These are phyloP conservation scores for Periconia sp. DNA, from an alignment of 2,329 filamentous ascomycete genomes.

Conservation along the genomic window DNA sequence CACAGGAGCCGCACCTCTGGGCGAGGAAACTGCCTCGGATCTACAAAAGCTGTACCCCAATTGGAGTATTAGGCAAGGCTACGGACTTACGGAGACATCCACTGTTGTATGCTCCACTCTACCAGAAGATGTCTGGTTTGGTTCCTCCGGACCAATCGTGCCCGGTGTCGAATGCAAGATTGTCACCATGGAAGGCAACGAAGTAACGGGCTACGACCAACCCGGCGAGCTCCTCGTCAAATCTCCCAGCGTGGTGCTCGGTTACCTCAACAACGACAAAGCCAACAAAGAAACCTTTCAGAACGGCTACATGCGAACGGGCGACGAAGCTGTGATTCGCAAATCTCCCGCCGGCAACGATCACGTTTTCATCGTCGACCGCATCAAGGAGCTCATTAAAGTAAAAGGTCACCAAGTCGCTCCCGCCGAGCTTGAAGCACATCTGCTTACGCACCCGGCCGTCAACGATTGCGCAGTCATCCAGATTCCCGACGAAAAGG, in stretches of 20 bases:
- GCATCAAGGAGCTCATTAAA: conserved; percentile 78
- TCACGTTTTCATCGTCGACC: conserved; percentile 82
- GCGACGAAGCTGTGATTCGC: conserved; percentile 76
- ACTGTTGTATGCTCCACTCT: conserved; percentile 68
- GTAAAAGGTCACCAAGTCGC: conserved; percentile 83
- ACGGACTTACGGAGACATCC: conserved; percentile 76
- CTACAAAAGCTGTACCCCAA: conserved; percentile 63
- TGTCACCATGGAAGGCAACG: conserved; percentile 66
- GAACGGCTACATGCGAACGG: conserved; percentile 77
- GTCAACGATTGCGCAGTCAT: conserved; percentile 83
- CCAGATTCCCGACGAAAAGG: conserved; percentile 64
- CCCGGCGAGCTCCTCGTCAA: conserved; percentile 82
- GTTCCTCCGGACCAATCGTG: conserved; percentile 71
- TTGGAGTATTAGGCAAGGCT: conserved; percentile 71
- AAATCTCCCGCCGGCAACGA: conserved; percentile 66
- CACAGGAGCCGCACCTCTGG: conserved; percentile 77
- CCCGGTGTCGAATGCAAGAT: conserved; percentile 68
- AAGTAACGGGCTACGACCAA: conserved; percentile 70
- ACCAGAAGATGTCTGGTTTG: conserved; percentile 66
- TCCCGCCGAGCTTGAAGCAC: conserved; percentile 79
- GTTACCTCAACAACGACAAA: conserved; percentile 84
- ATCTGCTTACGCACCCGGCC: conserved; percentile 71
- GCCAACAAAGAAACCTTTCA: conserved; percentile 81
- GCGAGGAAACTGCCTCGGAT: conserved; percentile 69
- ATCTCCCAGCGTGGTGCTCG: conserved; percentile 73